phyloP scores from a whole-genome alignment of 2,329 filamentous ascomycete species.

The Alternaria sp. region DNA sequence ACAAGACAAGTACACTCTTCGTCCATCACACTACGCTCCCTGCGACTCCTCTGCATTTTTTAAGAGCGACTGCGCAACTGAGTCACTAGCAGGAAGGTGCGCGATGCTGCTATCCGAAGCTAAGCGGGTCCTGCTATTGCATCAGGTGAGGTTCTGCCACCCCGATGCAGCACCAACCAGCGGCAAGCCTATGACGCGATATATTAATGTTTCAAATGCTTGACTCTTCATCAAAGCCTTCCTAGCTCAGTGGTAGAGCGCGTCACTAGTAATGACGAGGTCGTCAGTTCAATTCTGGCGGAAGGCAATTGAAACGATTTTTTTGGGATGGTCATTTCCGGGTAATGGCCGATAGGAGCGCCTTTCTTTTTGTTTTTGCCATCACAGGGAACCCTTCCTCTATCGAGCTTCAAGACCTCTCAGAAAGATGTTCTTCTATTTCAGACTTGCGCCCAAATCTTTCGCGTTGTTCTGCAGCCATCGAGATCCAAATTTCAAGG shows the following conservation, averaged over 20 bases:
- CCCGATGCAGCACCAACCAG: not conserved
- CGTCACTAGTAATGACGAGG: constrained; percentile 46
- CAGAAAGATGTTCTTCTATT: not conserved
- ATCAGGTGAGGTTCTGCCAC: not conserved
- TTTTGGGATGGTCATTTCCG: not conserved
- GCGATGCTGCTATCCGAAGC: not conserved
- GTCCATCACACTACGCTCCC: not conserved
- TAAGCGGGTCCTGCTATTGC: not conserved
- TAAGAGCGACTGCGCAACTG: not conserved
- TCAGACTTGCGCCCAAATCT: not conserved
- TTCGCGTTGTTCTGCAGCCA: not conserved
- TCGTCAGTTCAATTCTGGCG: constrained; percentile 43
- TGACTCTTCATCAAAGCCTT: constrained; percentile 19
- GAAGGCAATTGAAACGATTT: constrained; percentile 21
- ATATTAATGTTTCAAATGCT: not conserved
- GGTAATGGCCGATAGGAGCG: not conserved
- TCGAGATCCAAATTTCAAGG: not conserved
- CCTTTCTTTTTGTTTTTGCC: not conserved
- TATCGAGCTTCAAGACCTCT: not conserved
- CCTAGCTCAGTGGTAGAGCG: constrained; percentile 45
- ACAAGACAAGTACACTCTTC: not conserved
- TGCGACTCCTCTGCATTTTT: not conserved
- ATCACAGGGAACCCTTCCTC: not conserved
- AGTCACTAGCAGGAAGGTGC: not conserved
- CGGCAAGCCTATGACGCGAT: not conserved